A percentile compares a stretch with the other conserved stretches of the same genome.
Evolutionary conservation across 805 yeast species (phyloP).

Genomic region (Myxozyma neglecta): DNA sequence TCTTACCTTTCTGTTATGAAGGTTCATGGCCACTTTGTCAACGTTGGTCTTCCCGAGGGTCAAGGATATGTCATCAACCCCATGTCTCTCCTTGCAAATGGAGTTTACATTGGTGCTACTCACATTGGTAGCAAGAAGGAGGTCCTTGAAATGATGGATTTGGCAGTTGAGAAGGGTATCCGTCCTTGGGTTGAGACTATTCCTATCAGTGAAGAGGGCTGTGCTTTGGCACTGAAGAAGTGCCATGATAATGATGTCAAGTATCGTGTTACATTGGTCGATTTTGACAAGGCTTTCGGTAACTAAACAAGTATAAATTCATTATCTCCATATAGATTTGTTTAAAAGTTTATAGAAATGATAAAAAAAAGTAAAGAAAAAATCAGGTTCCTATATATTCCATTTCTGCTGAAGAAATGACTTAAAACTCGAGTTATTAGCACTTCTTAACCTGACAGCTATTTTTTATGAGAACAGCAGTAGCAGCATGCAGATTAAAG

Average conservation of each 20-base stretch:
- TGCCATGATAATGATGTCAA: slow-evolving; percentile 43
- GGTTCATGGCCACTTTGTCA: slow-evolving; percentile 57
- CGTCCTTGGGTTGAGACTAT: slow-evolving; percentile 39
- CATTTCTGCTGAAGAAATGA: too few species aligned
- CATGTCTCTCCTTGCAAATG: slow-evolving; percentile 22
- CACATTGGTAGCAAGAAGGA: slow-evolving; percentile 62
- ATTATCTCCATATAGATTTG: background rate
- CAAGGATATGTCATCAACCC: slow-evolving; percentile 27
- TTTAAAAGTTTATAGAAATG: background rate
- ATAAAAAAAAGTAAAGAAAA: background rate
- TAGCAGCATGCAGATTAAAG: too few species aligned
- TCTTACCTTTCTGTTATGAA: slow-evolving; percentile 52
- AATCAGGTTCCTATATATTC: too few species aligned
- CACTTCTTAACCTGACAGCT: too few species aligned
- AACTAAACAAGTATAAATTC: background rate
- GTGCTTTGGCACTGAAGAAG: slow-evolving; percentile 41
- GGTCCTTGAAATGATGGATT: slow-evolving; percentile 61
- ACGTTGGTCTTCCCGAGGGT: slow-evolving; percentile 63
- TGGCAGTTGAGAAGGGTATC: slow-evolving; percentile 55
- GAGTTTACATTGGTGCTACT: slow-evolving; percentile 59
- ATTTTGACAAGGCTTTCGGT: slow-evolving; percentile 45
- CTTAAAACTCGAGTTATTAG: too few species aligned
- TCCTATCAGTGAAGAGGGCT: slow-evolving; percentile 42
- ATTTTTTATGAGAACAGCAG: too few species aligned
- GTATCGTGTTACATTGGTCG: slow-evolving; percentile 48